Percentiles rank a stretch among this genome's conserved stretches.
These are phyloP conservation scores for Macroventuria anomochaeta DNA, from an alignment of 2,329 filamentous ascomycete species.

Conservation along the genomic window DNA sequence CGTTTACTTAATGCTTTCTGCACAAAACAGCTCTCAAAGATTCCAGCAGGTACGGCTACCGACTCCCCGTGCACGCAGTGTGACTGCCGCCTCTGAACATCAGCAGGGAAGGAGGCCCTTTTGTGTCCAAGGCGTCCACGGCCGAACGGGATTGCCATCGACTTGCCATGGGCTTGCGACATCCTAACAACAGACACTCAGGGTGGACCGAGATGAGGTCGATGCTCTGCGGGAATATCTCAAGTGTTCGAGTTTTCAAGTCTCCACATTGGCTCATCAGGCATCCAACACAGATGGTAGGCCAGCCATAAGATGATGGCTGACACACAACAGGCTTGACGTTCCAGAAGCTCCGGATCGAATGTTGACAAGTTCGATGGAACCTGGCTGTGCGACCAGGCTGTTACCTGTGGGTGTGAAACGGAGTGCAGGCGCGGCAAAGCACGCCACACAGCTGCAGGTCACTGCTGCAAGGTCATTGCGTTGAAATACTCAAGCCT, in stretches of 20 bases:
- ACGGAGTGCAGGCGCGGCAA: slow-evolving; percentile 2
- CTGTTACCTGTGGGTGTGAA: background rate
- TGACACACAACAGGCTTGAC: slow-evolving; percentile 8
- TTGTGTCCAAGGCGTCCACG: slow-evolving; percentile 4
- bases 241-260: background rate
- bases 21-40: background rate
- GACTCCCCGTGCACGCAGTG: background rate
- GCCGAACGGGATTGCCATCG: slow-evolving; percentile 8
- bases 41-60: background rate
- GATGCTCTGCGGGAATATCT: slow-evolving; percentile 10
- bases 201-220: slow-evolving; percentile 6
- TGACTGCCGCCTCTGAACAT: background rate
- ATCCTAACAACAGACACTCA: background rate
- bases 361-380: background rate
- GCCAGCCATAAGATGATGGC: background rate
- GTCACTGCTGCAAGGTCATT: slow-evolving; percentile 1
- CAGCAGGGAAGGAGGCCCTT: slow-evolving; percentile 4
- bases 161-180: slow-evolving; percentile 5
- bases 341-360: slow-evolving; percentile 1
- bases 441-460: slow-evolving; percentile 5
- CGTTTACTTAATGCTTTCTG: background rate
- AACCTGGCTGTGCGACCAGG: background rate
- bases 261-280: background rate
- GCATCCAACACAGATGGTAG: background rate
- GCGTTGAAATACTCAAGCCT: background rate